phyloP scores from a whole-genome alignment of 345 rosid species.

The Dimocarpus longan region DNA sequence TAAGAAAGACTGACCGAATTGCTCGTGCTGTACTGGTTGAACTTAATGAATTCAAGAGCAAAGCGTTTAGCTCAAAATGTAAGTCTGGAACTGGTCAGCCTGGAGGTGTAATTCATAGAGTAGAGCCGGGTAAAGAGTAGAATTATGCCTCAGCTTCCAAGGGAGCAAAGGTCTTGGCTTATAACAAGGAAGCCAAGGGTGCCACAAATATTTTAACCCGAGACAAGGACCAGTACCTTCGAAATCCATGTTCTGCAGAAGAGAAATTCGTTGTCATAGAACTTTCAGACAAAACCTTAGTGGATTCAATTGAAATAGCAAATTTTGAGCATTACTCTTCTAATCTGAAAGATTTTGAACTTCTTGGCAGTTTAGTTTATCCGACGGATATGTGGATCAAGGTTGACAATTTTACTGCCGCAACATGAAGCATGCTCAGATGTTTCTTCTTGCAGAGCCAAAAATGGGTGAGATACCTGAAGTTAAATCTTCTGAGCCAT shows the following conservation, averaged over 20 bases:
- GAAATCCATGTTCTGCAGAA: constrained; percentile 94
- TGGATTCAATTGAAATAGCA: constrained; percentile 75
- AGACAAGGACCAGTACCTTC: constrained; percentile 89
- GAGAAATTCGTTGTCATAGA: constrained; percentile 81
- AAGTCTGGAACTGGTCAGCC: constrained; percentile 63
- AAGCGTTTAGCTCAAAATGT: constrained; percentile 58
- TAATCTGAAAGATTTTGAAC: constrained; percentile 71
- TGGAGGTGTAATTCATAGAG: constrained; percentile 67
- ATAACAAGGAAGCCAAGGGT: constrained; percentile 94
- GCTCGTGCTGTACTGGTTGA: constrained; percentile 65
- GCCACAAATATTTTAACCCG: constrained; percentile 72
- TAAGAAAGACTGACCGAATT: constrained; percentile 45
- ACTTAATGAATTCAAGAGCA: constrained; percentile 95
- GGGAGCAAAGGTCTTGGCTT: constrained; percentile 84
- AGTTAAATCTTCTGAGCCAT: too few species aligned
- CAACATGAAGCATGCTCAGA: too few species aligned
- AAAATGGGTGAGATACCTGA: too few species aligned
- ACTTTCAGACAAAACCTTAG: constrained; percentile 95
- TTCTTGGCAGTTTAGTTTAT: too few species aligned
- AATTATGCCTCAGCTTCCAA: constrained; percentile 90
- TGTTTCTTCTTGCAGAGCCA: too few species aligned
- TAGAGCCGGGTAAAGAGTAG: constrained; percentile 89
- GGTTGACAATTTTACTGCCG: too few species aligned
- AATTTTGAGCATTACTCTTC: constrained; percentile 96
- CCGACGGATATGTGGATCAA: too few species aligned